Evolutionary conservation across 306 rosid species (phyloP), one percentile per base, ranked within the genome.

Genomic region (Vicia villosa): DNA sequence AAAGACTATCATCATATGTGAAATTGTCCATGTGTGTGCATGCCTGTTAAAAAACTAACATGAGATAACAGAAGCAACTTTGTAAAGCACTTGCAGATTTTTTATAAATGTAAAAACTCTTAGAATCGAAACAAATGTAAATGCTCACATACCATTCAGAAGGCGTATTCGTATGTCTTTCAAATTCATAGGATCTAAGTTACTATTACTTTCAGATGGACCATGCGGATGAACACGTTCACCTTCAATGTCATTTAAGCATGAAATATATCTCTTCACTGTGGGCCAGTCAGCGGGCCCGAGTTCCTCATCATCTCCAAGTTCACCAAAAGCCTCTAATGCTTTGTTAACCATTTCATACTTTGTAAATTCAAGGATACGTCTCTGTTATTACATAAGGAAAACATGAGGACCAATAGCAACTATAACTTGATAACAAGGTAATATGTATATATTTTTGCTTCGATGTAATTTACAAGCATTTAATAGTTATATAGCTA

Each of bases 281-380:
- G 96, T 83, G 69, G 77, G 72, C 97, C 97, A 93, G 74, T 93
- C 98, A 70, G 84, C 86, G 72, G 98, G 98, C 38, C 98, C 98
- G 47, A 93, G 82, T 81, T 93, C 98, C 86, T 88, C 94, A 56
- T 93, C 98, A 69, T 93, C 98, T 78, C 97, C 98, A 55, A 90
- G 89, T 73, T 90, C 92, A 37, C 90, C 83, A 85, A 93, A 93
- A 67, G 97, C 91, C 74, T 85, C 89, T 64, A 88, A 79, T 61
- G 98, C 98, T 84, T 93, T 88, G 83, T 81, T 85, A 75, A 93
- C 60, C 98, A 93, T 88, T 83, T 90, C 95, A 73, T 85, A 81
- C 71, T 93, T 93, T 10, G 98, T 93, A 62, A 73, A 93, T n/a
- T 87, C 86, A 75, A 93, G 85, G 68, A 90, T 66, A 15, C 92